Evolutionary conservation across 345 rosid genomes (phyloP).

Genomic region (Draba incana): DNA sequence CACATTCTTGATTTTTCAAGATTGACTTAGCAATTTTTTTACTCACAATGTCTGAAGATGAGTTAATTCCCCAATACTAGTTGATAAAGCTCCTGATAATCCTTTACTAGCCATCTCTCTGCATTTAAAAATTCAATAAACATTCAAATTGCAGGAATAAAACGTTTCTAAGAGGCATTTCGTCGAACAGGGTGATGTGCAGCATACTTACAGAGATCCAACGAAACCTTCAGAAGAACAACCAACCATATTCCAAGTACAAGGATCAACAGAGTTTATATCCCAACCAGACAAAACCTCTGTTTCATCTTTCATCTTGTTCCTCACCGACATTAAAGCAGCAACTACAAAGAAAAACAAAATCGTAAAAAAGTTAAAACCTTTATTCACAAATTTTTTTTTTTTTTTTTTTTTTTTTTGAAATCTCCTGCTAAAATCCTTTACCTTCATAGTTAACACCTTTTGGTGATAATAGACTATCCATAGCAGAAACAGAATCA

Average conservation of each 20-base stretch:
- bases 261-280: conserved; percentile 95
- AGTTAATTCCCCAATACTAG: conserved; percentile 74
- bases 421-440: too few species aligned
- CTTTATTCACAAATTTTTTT: neutral
- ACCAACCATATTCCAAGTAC: conserved; percentile 97
- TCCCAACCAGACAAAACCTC: conserved; percentile 86
- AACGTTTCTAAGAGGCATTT: conserved; percentile 5
- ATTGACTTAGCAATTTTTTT: neutral
- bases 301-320: conserved; percentile 64
- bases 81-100: conserved; percentile 73
- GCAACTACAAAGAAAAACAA: conserved; percentile 54
- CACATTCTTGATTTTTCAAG: conserved; percentile 13
- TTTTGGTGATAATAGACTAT: conserved; percentile 87
- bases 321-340: conserved; percentile 89
- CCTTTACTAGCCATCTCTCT: conserved; percentile 88
- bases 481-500: conserved; percentile 47
- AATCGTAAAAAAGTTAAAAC: neutral
- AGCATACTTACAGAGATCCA: conserved; percentile 64
- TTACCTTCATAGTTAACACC: conserved; percentile 96
- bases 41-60: conserved; percentile 77
- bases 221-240: conserved; percentile 84
- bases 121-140: conserved; percentile 6
- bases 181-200: neutral
- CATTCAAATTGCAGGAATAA: neutral
- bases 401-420: too few species aligned